A percentile compares a stretch with the other conserved stretches of the same genome.
phyloP scores from a whole-genome alignment of 495 filamentous ascomycete species.

The Neurospora sp. region DNA sequence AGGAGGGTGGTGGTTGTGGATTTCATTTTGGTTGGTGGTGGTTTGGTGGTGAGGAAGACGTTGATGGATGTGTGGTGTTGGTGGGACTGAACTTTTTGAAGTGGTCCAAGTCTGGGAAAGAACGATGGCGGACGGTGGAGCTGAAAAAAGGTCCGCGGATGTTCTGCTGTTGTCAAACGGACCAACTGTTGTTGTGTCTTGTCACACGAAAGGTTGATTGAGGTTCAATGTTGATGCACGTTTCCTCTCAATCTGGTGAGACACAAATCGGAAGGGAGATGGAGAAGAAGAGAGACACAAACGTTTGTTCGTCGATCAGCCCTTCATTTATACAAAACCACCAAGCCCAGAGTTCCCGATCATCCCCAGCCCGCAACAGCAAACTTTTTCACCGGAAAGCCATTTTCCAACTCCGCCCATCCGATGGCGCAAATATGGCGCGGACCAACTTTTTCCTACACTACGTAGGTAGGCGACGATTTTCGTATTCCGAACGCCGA shows the following conservation, averaged over 20 bases:
- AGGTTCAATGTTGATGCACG: neutral
- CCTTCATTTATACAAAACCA: neutral
- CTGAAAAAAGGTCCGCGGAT: neutral
- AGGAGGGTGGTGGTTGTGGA: neutral
- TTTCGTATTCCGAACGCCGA: neutral
- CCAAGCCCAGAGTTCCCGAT: neutral
- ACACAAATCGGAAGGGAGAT: neutral
- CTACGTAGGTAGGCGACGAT: neutral
- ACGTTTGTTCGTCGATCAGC: neutral
- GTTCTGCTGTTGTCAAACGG: neutral
- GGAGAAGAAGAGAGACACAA: neutral
- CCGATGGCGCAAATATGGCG: neutral
- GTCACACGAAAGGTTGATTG: neutral
- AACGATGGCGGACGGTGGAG: neutral
- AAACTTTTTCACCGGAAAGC: neutral
- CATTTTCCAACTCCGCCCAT: neutral
- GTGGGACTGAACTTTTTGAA: neutral
- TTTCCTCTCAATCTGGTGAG: neutral
- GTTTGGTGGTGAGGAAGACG: neutral
- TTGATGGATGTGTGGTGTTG: neutral
- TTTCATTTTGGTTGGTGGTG: slow-evolving; percentile 4
- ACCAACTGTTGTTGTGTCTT: neutral
- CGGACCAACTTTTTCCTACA: neutral
- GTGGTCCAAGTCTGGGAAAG: neutral
- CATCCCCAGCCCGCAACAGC: neutral